Conservation (phyloP, 2,329 filamentous ascomycete species). For the Paramyrothecium roridum region DNA sequence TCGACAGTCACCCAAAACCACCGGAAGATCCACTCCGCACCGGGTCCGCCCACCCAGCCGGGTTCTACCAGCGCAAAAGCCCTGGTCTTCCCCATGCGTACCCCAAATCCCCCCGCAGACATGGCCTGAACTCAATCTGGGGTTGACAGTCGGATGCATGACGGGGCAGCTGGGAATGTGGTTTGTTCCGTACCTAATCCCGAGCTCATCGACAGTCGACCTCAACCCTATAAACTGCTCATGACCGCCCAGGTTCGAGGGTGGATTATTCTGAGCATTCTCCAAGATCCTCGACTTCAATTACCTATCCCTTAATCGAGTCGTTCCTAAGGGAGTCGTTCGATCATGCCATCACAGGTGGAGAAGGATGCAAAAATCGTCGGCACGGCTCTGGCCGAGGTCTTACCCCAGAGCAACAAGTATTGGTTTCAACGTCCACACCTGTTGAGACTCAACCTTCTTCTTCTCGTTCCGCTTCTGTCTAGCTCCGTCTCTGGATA, state of each 20-base stretch:
- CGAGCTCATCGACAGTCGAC: not conserved
- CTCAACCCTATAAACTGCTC: not conserved
- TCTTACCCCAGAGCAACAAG: constrained; percentile 34
- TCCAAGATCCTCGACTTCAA: not conserved
- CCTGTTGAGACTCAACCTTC: constrained; percentile 38
- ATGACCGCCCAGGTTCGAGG: not conserved
- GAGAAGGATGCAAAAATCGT: constrained; percentile 19
- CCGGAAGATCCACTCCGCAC: constrained; percentile 6
- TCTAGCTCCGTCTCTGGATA: constrained; percentile 39
- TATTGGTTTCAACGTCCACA: constrained; percentile 41
- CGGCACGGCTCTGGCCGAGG: constrained; percentile 21
- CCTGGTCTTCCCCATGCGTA: constrained; percentile 6
- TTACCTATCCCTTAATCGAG: not conserved
- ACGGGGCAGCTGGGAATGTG: not conserved
- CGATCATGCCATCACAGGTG: constrained; percentile 14
- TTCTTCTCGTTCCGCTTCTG: constrained; percentile 39
- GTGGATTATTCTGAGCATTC: not conserved
- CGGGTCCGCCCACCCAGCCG: not conserved
- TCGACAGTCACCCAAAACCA: constrained; percentile 5
- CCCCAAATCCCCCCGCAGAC: constrained; percentile 5
- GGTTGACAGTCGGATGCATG: constrained; percentile 20
- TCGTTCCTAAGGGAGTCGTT: no score
- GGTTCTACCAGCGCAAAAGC: no score
- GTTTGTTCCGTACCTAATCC: not conserved
- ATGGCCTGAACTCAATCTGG: constrained; percentile 17